A percentile compares a stretch with the other conserved stretches of the same genome.
These are phyloP conservation scores for Populus davidiana DNA, from an alignment of 345 rosid genomes.

Conservation along the genomic window DNA sequence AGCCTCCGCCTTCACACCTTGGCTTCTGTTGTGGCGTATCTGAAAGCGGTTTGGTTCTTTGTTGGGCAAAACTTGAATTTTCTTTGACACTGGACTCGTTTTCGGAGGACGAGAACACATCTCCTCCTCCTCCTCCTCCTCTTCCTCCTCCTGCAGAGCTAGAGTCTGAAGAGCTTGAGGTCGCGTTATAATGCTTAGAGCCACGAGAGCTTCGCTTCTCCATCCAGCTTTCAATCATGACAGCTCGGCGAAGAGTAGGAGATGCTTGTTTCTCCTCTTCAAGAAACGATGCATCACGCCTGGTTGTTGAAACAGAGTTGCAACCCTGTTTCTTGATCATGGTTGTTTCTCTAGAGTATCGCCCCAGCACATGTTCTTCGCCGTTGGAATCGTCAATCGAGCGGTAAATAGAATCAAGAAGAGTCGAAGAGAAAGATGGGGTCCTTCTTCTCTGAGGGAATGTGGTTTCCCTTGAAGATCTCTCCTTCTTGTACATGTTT, in stretches of 20 bases:
- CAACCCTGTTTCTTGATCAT: conserved; percentile 36
- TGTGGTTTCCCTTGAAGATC: conserved; percentile 20
- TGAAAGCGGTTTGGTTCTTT: conserved; percentile 5
- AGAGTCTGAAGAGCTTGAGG: conserved; percentile 53
- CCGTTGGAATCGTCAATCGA: conserved; percentile 54
- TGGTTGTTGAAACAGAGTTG: conserved; percentile 14
- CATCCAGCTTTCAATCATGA: conserved; percentile 54
- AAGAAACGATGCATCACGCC: conserved; percentile 1
- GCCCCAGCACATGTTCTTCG: conserved; percentile 13
- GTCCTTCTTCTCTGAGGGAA: conserved; percentile 61
- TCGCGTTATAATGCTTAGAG: conserved; percentile 23
- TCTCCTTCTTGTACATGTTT: conserved; percentile 40
- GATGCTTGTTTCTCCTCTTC: conserved; percentile 14
- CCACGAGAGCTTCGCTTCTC: conserved; percentile 35
- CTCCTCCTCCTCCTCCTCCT: conserved; percentile 22
- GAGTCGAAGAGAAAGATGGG: conserved; percentile 81
- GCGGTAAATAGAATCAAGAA: conserved; percentile 70
- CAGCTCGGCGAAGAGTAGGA: conserved; percentile 37
- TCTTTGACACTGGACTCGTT: conserved; percentile 35
- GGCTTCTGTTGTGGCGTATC: conserved; percentile 15
- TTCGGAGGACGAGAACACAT: conserved; percentile 53
- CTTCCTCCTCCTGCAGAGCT: conserved; percentile 37
- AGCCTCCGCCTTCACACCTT: conserved; percentile 38
- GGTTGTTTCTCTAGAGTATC: conserved; percentile 17
- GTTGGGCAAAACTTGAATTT: conserved; percentile 22